A percentile compares a stretch with the other conserved stretches of the same genome.
Evolutionary conservation across 108 stramenopile species (phyloP).

Genomic region (Cyclotella kingstonii): DNA sequence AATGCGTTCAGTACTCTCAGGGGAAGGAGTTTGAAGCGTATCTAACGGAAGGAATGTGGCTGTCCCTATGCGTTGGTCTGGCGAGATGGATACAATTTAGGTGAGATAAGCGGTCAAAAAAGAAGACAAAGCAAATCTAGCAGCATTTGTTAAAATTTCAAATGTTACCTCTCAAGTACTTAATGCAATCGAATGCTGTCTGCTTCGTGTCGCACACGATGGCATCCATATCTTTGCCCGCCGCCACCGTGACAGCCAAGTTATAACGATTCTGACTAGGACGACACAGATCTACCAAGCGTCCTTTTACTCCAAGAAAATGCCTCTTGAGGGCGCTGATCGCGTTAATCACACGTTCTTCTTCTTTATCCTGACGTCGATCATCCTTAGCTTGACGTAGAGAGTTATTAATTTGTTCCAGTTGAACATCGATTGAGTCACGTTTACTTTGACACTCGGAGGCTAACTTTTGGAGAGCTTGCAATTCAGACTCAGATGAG

Average conservation of each 20-base stretch:
- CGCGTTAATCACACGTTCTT: conserved; percentile 73
- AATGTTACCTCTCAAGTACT: conserved; percentile 77
- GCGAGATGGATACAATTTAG: background rate
- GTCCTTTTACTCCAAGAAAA: conserved; percentile 92
- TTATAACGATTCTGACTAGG: conserved; percentile 91
- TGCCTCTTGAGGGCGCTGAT: conserved; percentile 79
- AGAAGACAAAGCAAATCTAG: background rate
- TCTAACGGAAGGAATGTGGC: conserved; percentile 97
- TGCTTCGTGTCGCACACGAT: conserved; percentile 67
- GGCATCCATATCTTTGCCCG: conserved; percentile 94
- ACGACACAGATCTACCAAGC: conserved; percentile 93
- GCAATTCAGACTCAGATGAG: conserved; percentile 57
- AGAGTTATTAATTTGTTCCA: conserved; percentile 71
- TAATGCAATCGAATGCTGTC: conserved; percentile 92
- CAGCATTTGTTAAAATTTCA: background rate
- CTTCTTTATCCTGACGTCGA: conserved; percentile 79
- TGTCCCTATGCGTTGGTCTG: conserved; percentile 88
- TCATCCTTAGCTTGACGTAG: conserved; percentile 87
- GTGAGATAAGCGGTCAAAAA: background rate
- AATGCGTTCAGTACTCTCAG: conserved; percentile 80
- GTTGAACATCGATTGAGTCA: conserved; percentile 77
- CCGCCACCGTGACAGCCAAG: conserved; percentile 95
- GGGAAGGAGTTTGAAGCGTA: conserved; percentile 69
- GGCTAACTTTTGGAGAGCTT: conserved; percentile 48
- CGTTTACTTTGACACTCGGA: conserved; percentile 57